These are phyloP conservation scores for Raphanus hybrid DNA, from an alignment of 441 rosid genomes.

Conservation along the genomic window DNA sequence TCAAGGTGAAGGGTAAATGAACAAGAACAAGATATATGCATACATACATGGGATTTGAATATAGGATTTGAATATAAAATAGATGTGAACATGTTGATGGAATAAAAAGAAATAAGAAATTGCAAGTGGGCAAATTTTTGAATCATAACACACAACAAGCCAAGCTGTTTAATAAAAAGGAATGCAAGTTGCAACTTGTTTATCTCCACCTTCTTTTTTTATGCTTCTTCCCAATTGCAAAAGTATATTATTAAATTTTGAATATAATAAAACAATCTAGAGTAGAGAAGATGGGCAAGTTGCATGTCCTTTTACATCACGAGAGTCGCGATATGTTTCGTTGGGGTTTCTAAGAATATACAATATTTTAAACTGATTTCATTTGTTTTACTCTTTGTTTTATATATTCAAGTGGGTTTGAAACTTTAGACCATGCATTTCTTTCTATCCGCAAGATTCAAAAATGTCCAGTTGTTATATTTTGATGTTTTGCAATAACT, in stretches of 20 bases:
- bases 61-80: not conserved
- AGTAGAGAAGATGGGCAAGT: constrained; percentile 38
- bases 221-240: constrained; percentile 37
- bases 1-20: constrained; percentile 12
- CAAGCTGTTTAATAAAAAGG: constrained; percentile 39
- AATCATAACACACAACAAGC: constrained; percentile 41
- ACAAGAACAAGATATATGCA: constrained; percentile 14
- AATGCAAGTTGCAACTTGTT: constrained; percentile 44
- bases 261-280: constrained; percentile 17
- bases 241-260: constrained; percentile 28
- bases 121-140: constrained; percentile 44
- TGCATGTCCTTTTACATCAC: constrained; percentile 49
- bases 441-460: constrained; percentile 13
- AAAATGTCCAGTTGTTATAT: not conserved
- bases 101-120: constrained; percentile 21
- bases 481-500: constrained; percentile 2
- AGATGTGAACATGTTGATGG: constrained; percentile 32
- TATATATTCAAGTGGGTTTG: constrained; percentile 19
- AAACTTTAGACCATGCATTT: constrained; percentile 18
- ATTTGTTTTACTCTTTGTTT: constrained; percentile 16
- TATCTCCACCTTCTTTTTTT: constrained; percentile 35
- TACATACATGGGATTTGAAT: not conserved
- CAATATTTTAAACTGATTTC: not conserved
- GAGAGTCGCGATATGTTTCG: constrained; percentile 42
- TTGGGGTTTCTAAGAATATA: constrained; percentile 24